Evolutionary conservation across 2,329 filamentous ascomycete genomes (phyloP).

Genomic region (Pseudocercospora fuligena): DNA sequence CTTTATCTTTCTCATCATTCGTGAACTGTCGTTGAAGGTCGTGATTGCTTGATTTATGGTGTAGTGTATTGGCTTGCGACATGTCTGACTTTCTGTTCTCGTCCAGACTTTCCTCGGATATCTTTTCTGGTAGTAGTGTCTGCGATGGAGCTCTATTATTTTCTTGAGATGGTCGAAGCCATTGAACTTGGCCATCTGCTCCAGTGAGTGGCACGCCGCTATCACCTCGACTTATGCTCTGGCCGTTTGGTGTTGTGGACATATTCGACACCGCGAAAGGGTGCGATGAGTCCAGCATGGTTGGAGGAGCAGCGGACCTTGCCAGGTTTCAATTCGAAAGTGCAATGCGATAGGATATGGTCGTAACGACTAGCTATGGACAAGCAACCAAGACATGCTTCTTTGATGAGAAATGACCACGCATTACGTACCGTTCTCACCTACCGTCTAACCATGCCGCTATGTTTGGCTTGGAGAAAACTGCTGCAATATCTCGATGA

Average conservation of each 20-base stretch:
- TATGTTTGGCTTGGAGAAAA: conserved; percentile 6
- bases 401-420: background rate
- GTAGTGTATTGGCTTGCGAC: conserved; percentile 12
- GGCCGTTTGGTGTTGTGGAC: background rate
- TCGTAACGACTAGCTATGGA: background rate
- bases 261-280: conserved; percentile 6
- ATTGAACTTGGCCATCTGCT: conserved; percentile 14
- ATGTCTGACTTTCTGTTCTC: conserved; percentile 4
- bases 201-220: conserved; percentile 10
- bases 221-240: conserved; percentile 11
- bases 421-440: background rate
- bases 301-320: background rate
- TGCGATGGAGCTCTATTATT: background rate
- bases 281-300: conserved; percentile 18
- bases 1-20: conserved; percentile 17
- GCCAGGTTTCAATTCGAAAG: background rate
- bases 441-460: background rate
- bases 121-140: background rate
- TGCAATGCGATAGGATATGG: background rate
- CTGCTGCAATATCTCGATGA: background rate
- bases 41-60: conserved; percentile 4
- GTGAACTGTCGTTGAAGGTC: conserved; percentile 12
- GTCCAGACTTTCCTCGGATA: background rate
- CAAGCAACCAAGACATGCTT: conserved; percentile 1
- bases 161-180: conserved; percentile 14